Evolutionary conservation across 257 asterid species (phyloP), one percentile per base, ranked within the genome.

Genomic region (Solanum clarkiae): DNA sequence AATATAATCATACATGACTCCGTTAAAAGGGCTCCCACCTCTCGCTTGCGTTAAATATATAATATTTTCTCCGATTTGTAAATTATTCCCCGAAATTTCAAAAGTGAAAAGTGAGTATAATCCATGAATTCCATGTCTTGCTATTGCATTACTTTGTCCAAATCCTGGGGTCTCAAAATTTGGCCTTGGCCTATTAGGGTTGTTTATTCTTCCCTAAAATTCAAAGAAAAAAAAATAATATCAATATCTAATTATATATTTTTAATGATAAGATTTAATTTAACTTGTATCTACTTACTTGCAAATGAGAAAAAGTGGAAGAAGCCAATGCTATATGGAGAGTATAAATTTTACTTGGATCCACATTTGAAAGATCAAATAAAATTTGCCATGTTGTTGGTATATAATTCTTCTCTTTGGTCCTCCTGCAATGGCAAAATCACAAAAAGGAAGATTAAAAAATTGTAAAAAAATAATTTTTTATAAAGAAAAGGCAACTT

Each of bases 241-340:
- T 10, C 20, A 10, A 11, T 45, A 72, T 42, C 10, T 1, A 72
- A 72, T 40, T 69, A 18, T 70, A 18, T 70, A 68, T 4, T 42
- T 71, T 1, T 71, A n/a, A 44, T 4, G 11, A 42, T 10, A 70
- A 0, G 18, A 42, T 42, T 70, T 42, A 36, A 42, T 42, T 70
- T 42, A 36, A 68, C 49, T 62, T 11, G 15, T 60, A 60, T 60
- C 1, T 24, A 8, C 81, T 16, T 88, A 92, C 98, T 70, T 92
- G 90, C 79, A 94, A 56, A 26, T 83, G 87, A 51, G 96, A 95
- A 36, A 7, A 62, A 42, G 81, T 89, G 13, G 94, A 92, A 1
- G 97, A 91, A 84, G 98, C 98, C 1, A 95, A 81, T 3, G 98
- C 95, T 72, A 95, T 29, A 49, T 89, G 94, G 20, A 95, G 94